Base-by-base conservation (phyloP, 768 basidiomycete species). In the Boletellus ananiceps region DNA sequence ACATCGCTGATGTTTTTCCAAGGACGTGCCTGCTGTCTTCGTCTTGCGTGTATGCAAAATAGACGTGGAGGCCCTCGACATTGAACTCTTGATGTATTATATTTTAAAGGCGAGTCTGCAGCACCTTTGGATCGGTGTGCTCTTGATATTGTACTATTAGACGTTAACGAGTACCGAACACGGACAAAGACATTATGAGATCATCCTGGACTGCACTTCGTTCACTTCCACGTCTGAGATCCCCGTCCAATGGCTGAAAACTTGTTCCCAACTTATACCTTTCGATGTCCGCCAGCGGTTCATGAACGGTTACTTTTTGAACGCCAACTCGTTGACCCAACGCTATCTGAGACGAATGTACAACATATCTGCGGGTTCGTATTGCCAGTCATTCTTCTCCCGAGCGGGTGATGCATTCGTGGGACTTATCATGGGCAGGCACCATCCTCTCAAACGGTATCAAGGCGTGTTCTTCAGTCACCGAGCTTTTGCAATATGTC, bases 191-290 rank as follows among this genome's bases (percentile, higher is more conserved):
- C 50, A 62, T 4, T 88, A 84, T 60, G 86, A 91, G 40, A 70
- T 94, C 41, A 78, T 94, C 54, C 61, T 93, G 29, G 91, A 94
- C 57, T 91, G 85, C 67, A 92, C 90, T 32, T 78, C 77, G 8
- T 92, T 93, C 63, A 76, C 81, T 3, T 74, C 84, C 2, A 75
- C 77, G 9, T 88, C 88, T 0, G 88, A 92, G 66, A 72, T 92
- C 8, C 91, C 92, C 0, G 70, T 88, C 8, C 84, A 87, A 53
- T 90, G 86, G 86, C 62, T 92, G 40, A 88, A 86, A 65, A 85
- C 81, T 46, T 84, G 86, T 51, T 77, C 82, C 12, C 87, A 91
- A 61, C 70, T 88, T 16, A 79, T 87, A 46, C 88, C 91, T 6
- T 63, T 66, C 21, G 88, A 92, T 51, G 77, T 90, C 47, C 77